Percentiles rank a stretch among this genome's conserved stretches.
Evolutionary conservation across 2,329 filamentous ascomycete genomes (phyloP).

Genomic region (Fusarium sp.): DNA sequence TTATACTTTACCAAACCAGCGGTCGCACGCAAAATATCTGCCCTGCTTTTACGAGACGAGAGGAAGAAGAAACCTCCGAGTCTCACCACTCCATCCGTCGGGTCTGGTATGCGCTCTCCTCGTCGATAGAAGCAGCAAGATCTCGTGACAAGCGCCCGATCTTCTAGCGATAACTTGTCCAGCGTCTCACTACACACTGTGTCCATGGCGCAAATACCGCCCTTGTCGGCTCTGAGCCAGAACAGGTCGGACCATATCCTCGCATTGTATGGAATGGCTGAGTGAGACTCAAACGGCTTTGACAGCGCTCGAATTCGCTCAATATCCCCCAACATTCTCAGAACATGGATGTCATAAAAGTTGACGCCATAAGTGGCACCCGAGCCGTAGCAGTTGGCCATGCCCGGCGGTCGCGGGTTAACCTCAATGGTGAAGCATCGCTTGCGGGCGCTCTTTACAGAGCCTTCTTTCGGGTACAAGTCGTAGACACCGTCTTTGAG

Average conservation of each 20-base stretch:
- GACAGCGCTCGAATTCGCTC: constrained; percentile 16
- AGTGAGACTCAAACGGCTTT: constrained; percentile 12
- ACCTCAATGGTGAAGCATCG: constrained; percentile 28
- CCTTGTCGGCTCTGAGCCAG: constrained; percentile 9
- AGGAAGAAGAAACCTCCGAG: not conserved
- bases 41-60: not conserved
- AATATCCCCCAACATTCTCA: constrained; percentile 11
- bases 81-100: not conserved
- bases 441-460: not conserved
- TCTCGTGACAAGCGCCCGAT: not conserved
- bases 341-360: constrained; percentile 23
- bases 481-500: constrained; percentile 6
- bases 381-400: constrained; percentile 16
- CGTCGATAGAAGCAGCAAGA: not conserved
- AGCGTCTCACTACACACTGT: constrained; percentile 17
- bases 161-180: not conserved
- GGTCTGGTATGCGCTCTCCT: not conserved
- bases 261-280: not conserved
- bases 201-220: constrained; percentile 27
- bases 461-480: not conserved
- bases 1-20: not conserved
- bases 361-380: constrained; percentile 34
- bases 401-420: constrained; percentile 35
- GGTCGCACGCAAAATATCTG: not conserved
- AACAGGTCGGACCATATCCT: constrained; percentile 18